Evolutionary conservation across 2,329 filamentous ascomycete genomes (phyloP).

Genomic region (Leptographium procerum): DNA sequence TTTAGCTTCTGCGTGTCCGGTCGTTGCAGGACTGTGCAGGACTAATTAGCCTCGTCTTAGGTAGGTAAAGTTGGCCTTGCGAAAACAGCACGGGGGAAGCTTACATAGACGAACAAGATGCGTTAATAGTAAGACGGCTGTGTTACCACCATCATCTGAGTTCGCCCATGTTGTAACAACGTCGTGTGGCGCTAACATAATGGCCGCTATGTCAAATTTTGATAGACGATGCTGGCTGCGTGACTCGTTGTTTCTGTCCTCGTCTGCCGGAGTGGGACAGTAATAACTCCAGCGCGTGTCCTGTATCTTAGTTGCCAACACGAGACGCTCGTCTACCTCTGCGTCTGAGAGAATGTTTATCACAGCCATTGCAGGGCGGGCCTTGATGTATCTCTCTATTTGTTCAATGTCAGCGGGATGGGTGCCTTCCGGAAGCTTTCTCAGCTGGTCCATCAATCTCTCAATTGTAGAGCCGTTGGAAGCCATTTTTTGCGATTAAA

Average conservation of each 20-base stretch:
- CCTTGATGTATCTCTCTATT: neutral
- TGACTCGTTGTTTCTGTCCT: neutral
- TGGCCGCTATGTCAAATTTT: neutral
- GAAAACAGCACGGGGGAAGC: neutral
- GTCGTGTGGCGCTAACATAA: neutral
- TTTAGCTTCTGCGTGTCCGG: neutral
- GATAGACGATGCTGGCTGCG: neutral
- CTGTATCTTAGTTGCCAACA: neutral
- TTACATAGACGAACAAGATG: neutral
- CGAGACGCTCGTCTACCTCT: neutral
- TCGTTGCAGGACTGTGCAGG: neutral
- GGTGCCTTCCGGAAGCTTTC: neutral
- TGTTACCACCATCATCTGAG: neutral
- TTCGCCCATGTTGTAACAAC: neutral
- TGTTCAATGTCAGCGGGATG: neutral
- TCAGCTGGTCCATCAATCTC: neutral
- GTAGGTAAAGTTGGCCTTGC: neutral
- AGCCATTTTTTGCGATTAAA: no score
- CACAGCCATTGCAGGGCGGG: neutral
- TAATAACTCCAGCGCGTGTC: neutral
- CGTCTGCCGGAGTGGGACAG: no score
- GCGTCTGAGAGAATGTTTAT: neutral
- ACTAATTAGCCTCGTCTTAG: neutral
- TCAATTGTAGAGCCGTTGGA: no score
- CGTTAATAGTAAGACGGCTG: neutral